Conservation (phyloP, 495 filamentous ascomycete genomes). For the Penicillium antarcticum region DNA sequence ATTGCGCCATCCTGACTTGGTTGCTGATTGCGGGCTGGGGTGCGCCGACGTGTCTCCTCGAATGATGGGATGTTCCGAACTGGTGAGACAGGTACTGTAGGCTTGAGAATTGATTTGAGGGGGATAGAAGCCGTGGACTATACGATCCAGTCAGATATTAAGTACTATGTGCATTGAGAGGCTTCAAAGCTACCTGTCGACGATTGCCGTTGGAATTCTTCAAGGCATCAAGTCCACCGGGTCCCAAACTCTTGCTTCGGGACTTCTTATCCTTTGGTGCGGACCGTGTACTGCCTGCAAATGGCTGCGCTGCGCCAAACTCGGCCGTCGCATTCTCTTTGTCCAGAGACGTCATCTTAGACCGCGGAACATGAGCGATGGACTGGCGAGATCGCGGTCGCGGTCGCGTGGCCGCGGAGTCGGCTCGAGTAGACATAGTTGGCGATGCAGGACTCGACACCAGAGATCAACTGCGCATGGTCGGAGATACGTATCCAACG, state of each 20-base stretch:
- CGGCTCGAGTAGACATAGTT: conserved; percentile 39
- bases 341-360: conserved; percentile 45
- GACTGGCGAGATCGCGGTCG: conserved; percentile 67
- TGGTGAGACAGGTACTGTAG: conserved; percentile 65
- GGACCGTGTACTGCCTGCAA: conserved; percentile 27
- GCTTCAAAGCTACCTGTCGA: conserved; percentile 59
- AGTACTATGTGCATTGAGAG: conserved; percentile 1
- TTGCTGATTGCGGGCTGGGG: conserved; percentile 29
- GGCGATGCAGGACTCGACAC: neutral
- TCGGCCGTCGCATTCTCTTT: conserved; percentile 74
- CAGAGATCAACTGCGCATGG: conserved; percentile 1
- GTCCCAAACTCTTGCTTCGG: conserved; percentile 92
- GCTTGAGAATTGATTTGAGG: conserved; percentile 82
- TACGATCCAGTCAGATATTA: neutral
- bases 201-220: conserved; percentile 77
- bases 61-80: conserved; percentile 58
- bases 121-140: conserved; percentile 55
- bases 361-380: conserved; percentile 62
- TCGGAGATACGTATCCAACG: neutral
- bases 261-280: conserved; percentile 64
- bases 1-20: conserved; percentile 19
- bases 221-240: conserved; percentile 80
- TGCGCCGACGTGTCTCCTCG: conserved; percentile 41
- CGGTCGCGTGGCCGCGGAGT: conserved; percentile 36
- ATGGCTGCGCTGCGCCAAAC: conserved; percentile 36